These are phyloP conservation scores for Streptanthus diversifolius DNA, from an alignment of 345 rosid genomes.

Conservation along the genomic window DNA sequence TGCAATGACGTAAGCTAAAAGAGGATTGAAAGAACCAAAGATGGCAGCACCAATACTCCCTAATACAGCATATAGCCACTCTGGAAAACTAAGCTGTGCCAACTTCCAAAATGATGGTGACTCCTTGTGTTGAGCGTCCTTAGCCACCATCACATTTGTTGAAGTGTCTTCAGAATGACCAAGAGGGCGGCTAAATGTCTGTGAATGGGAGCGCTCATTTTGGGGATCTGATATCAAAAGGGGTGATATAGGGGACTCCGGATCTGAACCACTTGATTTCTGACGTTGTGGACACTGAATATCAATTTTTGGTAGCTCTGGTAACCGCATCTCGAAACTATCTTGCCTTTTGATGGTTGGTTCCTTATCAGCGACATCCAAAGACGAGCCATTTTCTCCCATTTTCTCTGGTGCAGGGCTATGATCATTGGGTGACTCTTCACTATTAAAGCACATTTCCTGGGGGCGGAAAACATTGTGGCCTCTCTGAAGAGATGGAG, in stretches of 20 bases:
- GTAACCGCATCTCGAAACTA: constrained; percentile 94
- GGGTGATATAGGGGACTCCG: constrained; percentile 99
- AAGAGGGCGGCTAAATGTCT: constrained; percentile 90
- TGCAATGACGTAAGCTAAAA: constrained; percentile 90
- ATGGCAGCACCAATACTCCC: constrained; percentile 99
- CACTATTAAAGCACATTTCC: constrained; percentile 55
- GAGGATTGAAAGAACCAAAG: constrained; percentile 97
- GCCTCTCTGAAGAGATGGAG: constrained; percentile 93
- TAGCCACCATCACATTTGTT: constrained; percentile 44
- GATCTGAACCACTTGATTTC: constrained; percentile 86
- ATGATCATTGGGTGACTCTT: constrained; percentile 63
- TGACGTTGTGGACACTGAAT: constrained; percentile 61
- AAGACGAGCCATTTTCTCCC: constrained; percentile 62
- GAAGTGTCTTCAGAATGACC: constrained; percentile 74
- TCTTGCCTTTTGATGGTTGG: constrained; percentile 96
- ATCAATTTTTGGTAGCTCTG: constrained; percentile 91
- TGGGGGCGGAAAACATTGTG: constrained; percentile 53
- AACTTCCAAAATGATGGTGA: constrained; percentile 89
- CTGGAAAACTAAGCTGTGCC: constrained; percentile 92
- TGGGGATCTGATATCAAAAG: constrained; percentile 96
- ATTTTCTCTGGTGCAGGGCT: constrained; percentile 78
- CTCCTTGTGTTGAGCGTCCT: constrained; percentile 51
- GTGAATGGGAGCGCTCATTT: constrained; percentile 97
- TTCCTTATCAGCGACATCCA: constrained; percentile 68
- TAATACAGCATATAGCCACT: constrained; percentile 96